Base-by-base conservation (phyloP, 495 filamentous ascomycete species). In the Cetradonia linearis region DNA sequence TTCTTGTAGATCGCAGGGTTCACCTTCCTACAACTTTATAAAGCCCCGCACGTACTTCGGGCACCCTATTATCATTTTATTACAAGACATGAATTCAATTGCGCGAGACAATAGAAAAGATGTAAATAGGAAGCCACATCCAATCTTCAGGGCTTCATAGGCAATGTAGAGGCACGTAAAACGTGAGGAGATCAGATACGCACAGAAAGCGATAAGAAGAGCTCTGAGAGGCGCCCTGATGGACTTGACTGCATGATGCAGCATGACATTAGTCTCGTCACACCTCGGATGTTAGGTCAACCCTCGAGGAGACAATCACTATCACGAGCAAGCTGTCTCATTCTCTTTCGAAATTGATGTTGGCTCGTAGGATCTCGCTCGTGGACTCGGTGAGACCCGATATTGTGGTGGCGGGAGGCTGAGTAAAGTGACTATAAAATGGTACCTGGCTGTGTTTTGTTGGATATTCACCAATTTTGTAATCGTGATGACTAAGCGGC, bases 371-470 rank as follows among this genome's bases (percentile, higher is more conserved):
- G 30, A 23, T 33, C 13, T 7, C 20, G 50, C n/a, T 54, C n/a
- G 50, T 20, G n/a, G 33, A 18, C 10, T 33, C 13, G 5, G 11
- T 4, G 6, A 20, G 28, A 31, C 31, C 14, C 14, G 18, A 30
- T 36, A 20, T n/a, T 36, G n/a, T 36, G 28, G 1, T 36, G 5
- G 31, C 33, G 28, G 50, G 50, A 25, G 50, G 50, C 50, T 54
- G 50, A 23, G 50, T 23, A 54, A 25, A 54, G 3, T 34, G 18
- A 10, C 18, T 36, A 23, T 23, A 14, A 11, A 11, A 54, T 54
- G 16, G 30, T 54, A 11, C 50, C 33, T 54, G 50, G 50, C 50
- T 54, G 50, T 54, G 50, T 30, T 54, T 8, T 54, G 30, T 54
- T 54, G 50, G 50, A 36, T 31, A 31, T 50, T 23, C 13, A 3